Evolutionary conservation across 1,284 basidiomycete species (phyloP).

Genomic region (Trichosporon faecale): DNA sequence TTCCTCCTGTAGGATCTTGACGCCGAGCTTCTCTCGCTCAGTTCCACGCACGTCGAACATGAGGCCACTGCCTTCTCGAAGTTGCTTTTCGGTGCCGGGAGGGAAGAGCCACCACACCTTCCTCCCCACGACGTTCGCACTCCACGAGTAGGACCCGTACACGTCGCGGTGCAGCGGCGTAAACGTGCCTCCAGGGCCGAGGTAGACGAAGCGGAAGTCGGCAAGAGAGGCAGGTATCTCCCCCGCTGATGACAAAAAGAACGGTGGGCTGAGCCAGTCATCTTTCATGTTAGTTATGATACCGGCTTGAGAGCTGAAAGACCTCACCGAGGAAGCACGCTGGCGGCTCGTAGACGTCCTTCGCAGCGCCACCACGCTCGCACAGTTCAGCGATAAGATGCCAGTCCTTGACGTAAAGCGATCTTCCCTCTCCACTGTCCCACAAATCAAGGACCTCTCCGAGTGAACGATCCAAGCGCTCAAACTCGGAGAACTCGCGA

Average conservation of each 20-base stretch:
- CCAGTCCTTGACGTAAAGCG: slow-evolving; percentile 60
- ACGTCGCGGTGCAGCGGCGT: slow-evolving; percentile 58
- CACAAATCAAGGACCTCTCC: slow-evolving; percentile 51
- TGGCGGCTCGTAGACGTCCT: slow-evolving; percentile 54
- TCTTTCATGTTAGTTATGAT: slow-evolving; percentile 40
- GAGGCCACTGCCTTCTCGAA: slow-evolving; percentile 38
- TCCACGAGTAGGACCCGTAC: slow-evolving; percentile 60
- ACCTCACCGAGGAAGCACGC: slow-evolving; percentile 51
- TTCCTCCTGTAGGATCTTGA: slow-evolving; percentile 41
- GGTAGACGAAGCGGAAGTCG: slow-evolving; percentile 52
- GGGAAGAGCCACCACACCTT: slow-evolving; percentile 60
- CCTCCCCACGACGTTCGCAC: slow-evolving; percentile 57
- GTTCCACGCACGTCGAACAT: slow-evolving; percentile 44
- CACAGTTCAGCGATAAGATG: slow-evolving; percentile 53
- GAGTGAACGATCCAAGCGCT: slow-evolving; percentile 45
- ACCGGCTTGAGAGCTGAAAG: neutral
- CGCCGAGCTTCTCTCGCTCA: slow-evolving; percentile 37
- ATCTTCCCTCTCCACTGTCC: slow-evolving; percentile 33
- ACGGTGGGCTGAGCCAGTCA: slow-evolving; percentile 57
- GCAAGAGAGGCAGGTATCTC: slow-evolving; percentile 21
- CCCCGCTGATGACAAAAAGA: slow-evolving; percentile 17
- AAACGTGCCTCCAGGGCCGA: slow-evolving; percentile 52
- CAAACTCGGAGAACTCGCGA: slow-evolving; percentile 48
- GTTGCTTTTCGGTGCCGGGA: slow-evolving; percentile 44
- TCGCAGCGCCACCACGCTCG: slow-evolving; percentile 30